Evolutionary conservation across 2,329 filamentous ascomycete genomes (phyloP), one percentile per base, ranked within the genome.

Genomic region (Sporothrix luriei): DNA sequence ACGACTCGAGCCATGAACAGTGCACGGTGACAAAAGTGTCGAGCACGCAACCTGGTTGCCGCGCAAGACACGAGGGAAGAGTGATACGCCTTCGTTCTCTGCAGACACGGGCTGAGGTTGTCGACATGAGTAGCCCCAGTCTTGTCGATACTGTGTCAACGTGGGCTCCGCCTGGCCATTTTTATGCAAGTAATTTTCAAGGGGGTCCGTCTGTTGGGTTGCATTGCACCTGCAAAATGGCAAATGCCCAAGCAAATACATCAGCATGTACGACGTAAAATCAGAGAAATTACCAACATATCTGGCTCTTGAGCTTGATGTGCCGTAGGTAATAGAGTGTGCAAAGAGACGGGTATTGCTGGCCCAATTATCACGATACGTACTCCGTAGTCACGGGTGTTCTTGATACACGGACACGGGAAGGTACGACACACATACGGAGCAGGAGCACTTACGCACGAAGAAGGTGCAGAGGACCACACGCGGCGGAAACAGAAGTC

Each of bases 131-230:
- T 19, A 14, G n/a, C 2, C 16, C 21, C 33, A 48, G 38, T 21
- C 52, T 68, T 68, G 51, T 19, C 51, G 48, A 24, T 57, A 57
- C 16, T 43, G 38, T 51, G n/a, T 26, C 26, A 48, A 29, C 65
- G 65, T 67, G 51, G 65, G 49, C 29, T 38, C 55, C 64, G 48
- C 64, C 55, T 40, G 26, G 46, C 46, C 26, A 19, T 38, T 65
- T 51, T 19, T 26, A 52, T 65, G 46, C 62, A 46, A 26, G 52
- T 66, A 66, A 66, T 66, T 66, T 64, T 64, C 21, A 46, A 29
- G 19, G 40, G n/a, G 21, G 21, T 48, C 9, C 26, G 19, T 49
- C 21, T 24, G 19, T 52, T 38, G 48, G 62, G 65, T 67, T 67
- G 38, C 65, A 67, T 67, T 55, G 65, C 51, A 49, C 46, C 48